phyloP scores from a whole-genome alignment of 2,329 filamentous ascomycete species.

The Fusarium sp. region DNA sequence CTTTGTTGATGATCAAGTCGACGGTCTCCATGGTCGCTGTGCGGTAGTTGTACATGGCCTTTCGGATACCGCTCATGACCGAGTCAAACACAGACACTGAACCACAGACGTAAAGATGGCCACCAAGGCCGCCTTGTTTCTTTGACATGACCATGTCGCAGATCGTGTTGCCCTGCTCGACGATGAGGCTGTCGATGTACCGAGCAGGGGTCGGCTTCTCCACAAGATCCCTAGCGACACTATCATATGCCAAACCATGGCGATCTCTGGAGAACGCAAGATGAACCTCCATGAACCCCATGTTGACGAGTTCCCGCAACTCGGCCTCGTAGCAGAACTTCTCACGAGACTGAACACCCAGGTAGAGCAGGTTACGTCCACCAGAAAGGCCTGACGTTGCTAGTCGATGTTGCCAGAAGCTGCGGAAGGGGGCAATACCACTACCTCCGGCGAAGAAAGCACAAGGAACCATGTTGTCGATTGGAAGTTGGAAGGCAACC shows the following conservation, averaged over 20 bases:
- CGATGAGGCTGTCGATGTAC: constrained; percentile 61
- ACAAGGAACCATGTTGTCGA: constrained; percentile 58
- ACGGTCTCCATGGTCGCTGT: constrained; percentile 60
- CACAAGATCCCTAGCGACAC: constrained; percentile 51
- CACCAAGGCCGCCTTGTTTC: constrained; percentile 60
- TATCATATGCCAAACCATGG: constrained; percentile 56
- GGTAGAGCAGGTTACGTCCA: constrained; percentile 57
- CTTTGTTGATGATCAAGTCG: constrained; percentile 59
- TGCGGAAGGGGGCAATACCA: constrained; percentile 62
- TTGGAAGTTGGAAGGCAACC: constrained; percentile 59
- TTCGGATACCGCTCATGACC: constrained; percentile 63
- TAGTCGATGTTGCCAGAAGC: constrained; percentile 60
- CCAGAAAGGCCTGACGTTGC: constrained; percentile 46
- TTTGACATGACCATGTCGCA: constrained; percentile 66
- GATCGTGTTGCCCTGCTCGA: constrained; percentile 58
- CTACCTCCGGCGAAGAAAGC: constrained; percentile 63
- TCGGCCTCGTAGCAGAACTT: constrained; percentile 46
- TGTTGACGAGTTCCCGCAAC: constrained; percentile 45
- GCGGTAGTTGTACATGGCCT: constrained; percentile 62
- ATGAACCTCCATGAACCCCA: constrained; percentile 60
- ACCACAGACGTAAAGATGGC: constrained; percentile 45
- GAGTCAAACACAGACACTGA: constrained; percentile 52
- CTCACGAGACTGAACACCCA: constrained; percentile 61
- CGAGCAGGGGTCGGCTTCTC: constrained; percentile 59
- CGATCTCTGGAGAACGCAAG: constrained; percentile 61